A percentile compares a stretch with the other conserved stretches of the same genome.
Evolutionary conservation across 495 filamentous ascomycete species (phyloP).

Genomic region (Aspergillus mulundensis): DNA sequence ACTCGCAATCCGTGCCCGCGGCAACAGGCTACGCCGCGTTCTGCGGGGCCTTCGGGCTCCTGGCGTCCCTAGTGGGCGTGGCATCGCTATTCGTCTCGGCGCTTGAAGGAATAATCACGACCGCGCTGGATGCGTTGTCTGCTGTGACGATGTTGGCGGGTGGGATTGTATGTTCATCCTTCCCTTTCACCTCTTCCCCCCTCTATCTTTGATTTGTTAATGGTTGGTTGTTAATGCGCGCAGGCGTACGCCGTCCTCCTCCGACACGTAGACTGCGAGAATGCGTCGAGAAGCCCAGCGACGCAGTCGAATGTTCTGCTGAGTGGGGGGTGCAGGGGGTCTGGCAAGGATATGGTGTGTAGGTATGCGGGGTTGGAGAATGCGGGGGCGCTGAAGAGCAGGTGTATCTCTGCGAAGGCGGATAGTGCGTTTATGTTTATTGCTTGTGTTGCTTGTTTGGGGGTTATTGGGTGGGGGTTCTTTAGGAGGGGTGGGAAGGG

Average conservation of each 20-base stretch:
- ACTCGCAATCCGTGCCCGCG: slow-evolving; percentile 29
- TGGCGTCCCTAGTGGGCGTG: slow-evolving; percentile 38
- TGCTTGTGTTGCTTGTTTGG: slow-evolving; percentile 20
- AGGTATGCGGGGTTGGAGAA: neutral
- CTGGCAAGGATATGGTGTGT: neutral
- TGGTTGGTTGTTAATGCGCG: too few species aligned
- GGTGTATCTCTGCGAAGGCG: slow-evolving; percentile 27
- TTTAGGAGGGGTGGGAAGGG: neutral
- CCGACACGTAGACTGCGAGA: slow-evolving; percentile 25
- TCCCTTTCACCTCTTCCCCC: neutral
- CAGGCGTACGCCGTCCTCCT: slow-evolving; percentile 47
- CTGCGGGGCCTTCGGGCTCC: slow-evolving; percentile 45
- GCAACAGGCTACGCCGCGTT: slow-evolving; percentile 43
- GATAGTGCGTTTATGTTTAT: slow-evolving; percentile 31
- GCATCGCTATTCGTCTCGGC: slow-evolving; percentile 33
- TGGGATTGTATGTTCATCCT: slow-evolving; percentile 48
- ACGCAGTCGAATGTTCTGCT: slow-evolving; percentile 29
- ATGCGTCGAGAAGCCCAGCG: neutral
- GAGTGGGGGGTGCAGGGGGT: slow-evolving; percentile 27
- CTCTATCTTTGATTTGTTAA: too few species aligned
- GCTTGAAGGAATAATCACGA: slow-evolving; percentile 34
- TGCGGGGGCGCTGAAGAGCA: slow-evolving; percentile 17
- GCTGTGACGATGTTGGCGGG: slow-evolving; percentile 46
- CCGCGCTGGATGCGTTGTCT: slow-evolving; percentile 41
- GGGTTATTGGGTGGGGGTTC: neutral